phyloP scores from a whole-genome alignment of 225 moss, liverwort and hornwort species.

The Ulota crispa region DNA sequence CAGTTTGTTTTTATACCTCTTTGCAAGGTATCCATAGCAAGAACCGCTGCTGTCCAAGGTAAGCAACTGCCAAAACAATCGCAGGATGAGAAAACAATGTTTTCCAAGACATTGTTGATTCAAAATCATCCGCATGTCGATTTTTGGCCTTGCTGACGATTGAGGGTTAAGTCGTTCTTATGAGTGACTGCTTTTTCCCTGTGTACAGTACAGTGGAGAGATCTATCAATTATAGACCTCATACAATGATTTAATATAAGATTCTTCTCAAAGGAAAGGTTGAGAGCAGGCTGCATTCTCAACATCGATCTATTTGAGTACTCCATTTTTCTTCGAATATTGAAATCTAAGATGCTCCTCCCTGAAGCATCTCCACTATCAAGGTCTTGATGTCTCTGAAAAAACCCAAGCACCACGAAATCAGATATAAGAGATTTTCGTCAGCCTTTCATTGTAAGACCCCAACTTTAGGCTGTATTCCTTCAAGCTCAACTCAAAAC shows the following conservation, averaged over 20 bases:
- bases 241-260: conserved; percentile 3
- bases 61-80: not conserved
- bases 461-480: not conserved
- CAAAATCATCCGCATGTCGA: not conserved
- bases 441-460: not conserved
- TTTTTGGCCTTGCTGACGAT: not conserved
- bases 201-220: not conserved
- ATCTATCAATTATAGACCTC: conserved; percentile 12
- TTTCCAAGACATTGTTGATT: not conserved
- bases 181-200: not conserved
- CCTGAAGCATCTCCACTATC: conserved; percentile 79
- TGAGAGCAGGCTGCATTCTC: not conserved
- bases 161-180: not conserved
- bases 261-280: not conserved
- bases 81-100: not conserved
- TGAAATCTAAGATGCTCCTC: conserved; percentile 25
- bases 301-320: not conserved
- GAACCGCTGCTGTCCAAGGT: not conserved
- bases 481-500: not conserved
- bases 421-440: not conserved
- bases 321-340: not conserved
- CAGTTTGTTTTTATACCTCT: not conserved
- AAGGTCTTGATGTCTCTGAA: conserved; percentile 81
- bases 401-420: conserved; percentile 9
- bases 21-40: not conserved